Evolutionary conservation across 331 rosid species (phyloP), one percentile per base, ranked within the genome.

Genomic region (Quercus tomentella): DNA sequence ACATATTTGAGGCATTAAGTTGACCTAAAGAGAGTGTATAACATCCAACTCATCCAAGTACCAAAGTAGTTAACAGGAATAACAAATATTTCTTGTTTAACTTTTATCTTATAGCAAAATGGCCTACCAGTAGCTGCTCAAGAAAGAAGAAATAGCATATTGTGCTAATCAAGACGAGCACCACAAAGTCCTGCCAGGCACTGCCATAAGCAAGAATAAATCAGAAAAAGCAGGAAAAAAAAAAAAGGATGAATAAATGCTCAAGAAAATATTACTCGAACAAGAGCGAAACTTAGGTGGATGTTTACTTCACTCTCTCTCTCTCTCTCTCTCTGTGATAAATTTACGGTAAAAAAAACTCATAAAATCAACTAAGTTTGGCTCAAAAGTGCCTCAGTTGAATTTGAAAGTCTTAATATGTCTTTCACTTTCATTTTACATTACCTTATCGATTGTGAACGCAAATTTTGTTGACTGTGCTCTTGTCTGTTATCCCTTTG

Each of bases 131-230:
- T 56, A 95, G 96, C 90, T 95, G 99, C 88, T 95, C 98, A 22
- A 95, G 94, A 87, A 93, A 95, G 96, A 95, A 95, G 87, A 95
- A 93, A 81, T 95, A 95, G 90, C 99, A 93, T 77, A 93, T 87
- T 6, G 96, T 90, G 93, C 99, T 95, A 80, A 95, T 93, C 81
- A 93, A 87, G 83, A 90, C 89, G 77, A 95, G 94, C 86, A 95
- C 91, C 86, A 93, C 98, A 8, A 95, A 93, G 88, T 95, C 99
- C 87, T 95, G 99, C 99, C 99, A 95, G 11, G 88, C 98, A 70
- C 99, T 95, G 96, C 70, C 84, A 52, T 51, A 81, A 49, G 70
- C 26, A 76, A n/a, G 56, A 67, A 43, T 82, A 41, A 56, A 76
- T 79, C 73, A 76, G 76, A 74, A 61, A 75, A 16, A 67, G 77